phyloP scores from a whole-genome alignment of 2,329 filamentous ascomycete genomes.

The Diaporthe sp. region DNA sequence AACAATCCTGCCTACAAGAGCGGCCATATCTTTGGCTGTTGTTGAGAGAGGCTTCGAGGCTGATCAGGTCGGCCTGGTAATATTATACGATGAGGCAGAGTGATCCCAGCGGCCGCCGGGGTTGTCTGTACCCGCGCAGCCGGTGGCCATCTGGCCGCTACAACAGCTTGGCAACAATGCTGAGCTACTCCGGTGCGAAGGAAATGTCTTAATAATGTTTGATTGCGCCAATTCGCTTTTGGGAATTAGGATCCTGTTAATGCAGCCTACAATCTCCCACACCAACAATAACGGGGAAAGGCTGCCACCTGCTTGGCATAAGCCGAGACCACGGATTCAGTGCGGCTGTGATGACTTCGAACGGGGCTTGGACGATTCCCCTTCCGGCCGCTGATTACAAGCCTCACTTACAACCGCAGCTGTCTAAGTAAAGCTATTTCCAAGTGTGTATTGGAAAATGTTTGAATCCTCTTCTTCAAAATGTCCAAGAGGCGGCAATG shows the following conservation, averaged over 20 bases:
- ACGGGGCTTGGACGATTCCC: not conserved
- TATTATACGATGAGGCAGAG: not conserved
- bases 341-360: not conserved
- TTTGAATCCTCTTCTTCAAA: not conserved
- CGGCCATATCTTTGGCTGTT: too few species aligned
- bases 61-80: not conserved
- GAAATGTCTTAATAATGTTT: not conserved
- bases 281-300: not conserved
- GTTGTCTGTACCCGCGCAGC: not conserved
- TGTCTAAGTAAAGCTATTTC: not conserved
- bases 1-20: too few species aligned
- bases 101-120: not conserved
- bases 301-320: not conserved
- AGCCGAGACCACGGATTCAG: not conserved
- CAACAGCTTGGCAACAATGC: not conserved
- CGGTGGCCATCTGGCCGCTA: not conserved
- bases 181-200: not conserved
- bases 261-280: not conserved
- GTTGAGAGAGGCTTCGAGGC: too few species aligned
- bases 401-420: not conserved
- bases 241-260: not conserved
- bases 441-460: not conserved
- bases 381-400: not conserved
- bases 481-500: not conserved
- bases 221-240: not conserved